Conservation (phyloP, 768 basidiomycete genomes). For the Phylloporus sp. region DNA sequence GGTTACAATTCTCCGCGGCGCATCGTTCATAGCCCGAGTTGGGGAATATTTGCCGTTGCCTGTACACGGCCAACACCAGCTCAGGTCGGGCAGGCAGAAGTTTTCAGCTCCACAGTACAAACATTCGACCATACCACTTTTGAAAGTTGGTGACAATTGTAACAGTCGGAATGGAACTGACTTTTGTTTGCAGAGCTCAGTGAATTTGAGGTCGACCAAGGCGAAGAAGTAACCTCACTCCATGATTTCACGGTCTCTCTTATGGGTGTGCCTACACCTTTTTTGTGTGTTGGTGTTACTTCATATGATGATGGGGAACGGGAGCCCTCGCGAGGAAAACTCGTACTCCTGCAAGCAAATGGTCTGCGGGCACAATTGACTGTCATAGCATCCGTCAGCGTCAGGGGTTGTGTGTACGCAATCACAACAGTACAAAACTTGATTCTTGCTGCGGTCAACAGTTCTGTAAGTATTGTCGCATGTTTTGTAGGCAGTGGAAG, state of each 20-base stretch:
- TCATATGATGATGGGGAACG: constrained; percentile 39
- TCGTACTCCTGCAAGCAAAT: constrained; percentile 50
- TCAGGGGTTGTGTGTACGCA: constrained; percentile 69
- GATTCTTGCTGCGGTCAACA: constrained; percentile 71
- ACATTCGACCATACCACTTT: constrained; percentile 65
- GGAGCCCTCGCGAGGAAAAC: constrained; percentile 54
- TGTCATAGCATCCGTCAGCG: constrained; percentile 41
- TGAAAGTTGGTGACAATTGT: constrained; percentile 43
- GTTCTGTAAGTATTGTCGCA: constrained; percentile 50
- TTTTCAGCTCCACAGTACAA: constrained; percentile 54
- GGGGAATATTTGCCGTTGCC: constrained; percentile 63
- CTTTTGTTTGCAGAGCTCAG: constrained; percentile 18
- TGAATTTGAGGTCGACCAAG: constrained; percentile 30
- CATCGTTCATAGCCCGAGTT: constrained; percentile 54
- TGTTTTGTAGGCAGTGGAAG: background rate
- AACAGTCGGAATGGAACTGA: background rate
- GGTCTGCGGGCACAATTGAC: constrained; percentile 19
- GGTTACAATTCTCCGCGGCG: constrained; percentile 69
- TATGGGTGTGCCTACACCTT: constrained; percentile 30
- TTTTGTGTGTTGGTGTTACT: constrained; percentile 52
- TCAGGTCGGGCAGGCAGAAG: constrained; percentile 49
- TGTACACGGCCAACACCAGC: constrained; percentile 53
- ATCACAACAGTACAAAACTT: constrained; percentile 46
- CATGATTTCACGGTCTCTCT: constrained; percentile 30
- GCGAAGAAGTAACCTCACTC: constrained; percentile 65